A percentile compares a stretch with the other conserved stretches of the same genome.
Conservation (phyloP, 2,329 filamentous ascomycete species). For the Pestalotiopsis fici region DNA sequence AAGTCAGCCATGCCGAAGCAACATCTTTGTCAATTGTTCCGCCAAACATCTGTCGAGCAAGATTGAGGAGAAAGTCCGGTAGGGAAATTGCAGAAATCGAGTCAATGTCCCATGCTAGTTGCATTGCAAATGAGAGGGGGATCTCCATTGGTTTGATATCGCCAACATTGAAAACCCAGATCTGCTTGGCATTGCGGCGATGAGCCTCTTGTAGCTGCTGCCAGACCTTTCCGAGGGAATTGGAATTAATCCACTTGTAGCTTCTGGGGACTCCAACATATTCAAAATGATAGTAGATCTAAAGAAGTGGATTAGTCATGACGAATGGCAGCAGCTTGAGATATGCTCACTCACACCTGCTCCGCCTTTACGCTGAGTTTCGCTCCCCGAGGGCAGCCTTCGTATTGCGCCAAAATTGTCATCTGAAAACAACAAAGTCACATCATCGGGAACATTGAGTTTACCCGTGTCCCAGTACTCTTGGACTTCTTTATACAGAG, state of each 20-base stretch:
- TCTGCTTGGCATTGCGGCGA: neutral
- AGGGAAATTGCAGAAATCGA: conserved; percentile 39
- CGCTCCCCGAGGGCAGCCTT: conserved; percentile 51
- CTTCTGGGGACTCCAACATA: neutral
- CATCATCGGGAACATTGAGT: conserved; percentile 55
- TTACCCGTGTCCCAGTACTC: conserved; percentile 53
- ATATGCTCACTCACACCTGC: conserved; percentile 43
- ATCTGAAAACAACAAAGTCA: conserved; percentile 69
- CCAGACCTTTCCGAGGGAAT: conserved; percentile 17
- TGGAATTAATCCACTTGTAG: conserved; percentile 4
- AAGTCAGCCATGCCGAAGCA: neutral
- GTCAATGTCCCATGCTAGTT: conserved; percentile 17
- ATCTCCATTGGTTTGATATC: conserved; percentile 1
- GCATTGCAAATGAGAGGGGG: neutral
- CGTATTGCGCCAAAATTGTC: conserved; percentile 59
- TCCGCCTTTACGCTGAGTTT: conserved; percentile 44
- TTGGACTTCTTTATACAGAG: conserved; percentile 67
- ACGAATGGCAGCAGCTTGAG: neutral
- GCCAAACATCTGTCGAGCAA: neutral
- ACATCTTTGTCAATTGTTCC: neutral
- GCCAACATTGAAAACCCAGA: conserved; percentile 1
- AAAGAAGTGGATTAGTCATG: neutral
- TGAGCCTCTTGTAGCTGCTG: neutral
- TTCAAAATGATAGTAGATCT: conserved; percentile 11
- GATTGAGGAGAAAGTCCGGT: conserved; percentile 5